Conservation (phyloP, 2,329 filamentous ascomycete species). For the Aspergillus proliferans region DNA sequence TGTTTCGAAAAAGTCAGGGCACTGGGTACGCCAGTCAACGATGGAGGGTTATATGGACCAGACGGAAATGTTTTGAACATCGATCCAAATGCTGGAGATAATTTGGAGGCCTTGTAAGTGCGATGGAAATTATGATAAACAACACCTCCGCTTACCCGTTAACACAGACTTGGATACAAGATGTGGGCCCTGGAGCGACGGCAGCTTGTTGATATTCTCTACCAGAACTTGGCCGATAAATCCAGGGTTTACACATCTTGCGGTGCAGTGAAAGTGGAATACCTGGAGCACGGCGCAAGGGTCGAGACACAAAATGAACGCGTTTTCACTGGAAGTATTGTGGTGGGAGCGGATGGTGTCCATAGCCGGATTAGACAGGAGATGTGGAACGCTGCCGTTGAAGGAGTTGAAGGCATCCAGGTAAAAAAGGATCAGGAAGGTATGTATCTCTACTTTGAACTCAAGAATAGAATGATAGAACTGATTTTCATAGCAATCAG, state of each 20-base stretch:
- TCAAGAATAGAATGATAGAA: not conserved
- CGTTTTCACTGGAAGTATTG: constrained; percentile 27
- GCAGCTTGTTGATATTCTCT: constrained; percentile 29
- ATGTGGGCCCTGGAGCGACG: constrained; percentile 29
- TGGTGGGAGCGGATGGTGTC: constrained; percentile 42
- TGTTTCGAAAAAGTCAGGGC: constrained; percentile 22
- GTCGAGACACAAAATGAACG: constrained; percentile 31
- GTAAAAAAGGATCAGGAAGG: not conserved
- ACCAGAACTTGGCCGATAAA: constrained; percentile 23
- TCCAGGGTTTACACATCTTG: constrained; percentile 23
- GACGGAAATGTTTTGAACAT: constrained; percentile 1
- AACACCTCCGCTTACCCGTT: not conserved
- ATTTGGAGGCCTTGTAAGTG: not conserved
- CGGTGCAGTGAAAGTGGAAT: constrained; percentile 13
- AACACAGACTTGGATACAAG: constrained; percentile 4
- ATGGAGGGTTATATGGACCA: constrained; percentile 2
- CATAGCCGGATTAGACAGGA: constrained; percentile 32
- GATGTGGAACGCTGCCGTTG: constrained; percentile 24
- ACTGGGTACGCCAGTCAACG: not conserved
- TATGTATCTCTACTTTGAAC: not conserved
- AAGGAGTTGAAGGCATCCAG: constrained; percentile 5
- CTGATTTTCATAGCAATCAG: constrained; percentile 8
- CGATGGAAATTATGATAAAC: not conserved
- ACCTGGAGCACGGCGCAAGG: constrained; percentile 13
- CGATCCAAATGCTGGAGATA: not conserved